phyloP scores from a whole-genome alignment of 2,329 filamentous ascomycete genomes.

The Trichophyton benhamiae region DNA sequence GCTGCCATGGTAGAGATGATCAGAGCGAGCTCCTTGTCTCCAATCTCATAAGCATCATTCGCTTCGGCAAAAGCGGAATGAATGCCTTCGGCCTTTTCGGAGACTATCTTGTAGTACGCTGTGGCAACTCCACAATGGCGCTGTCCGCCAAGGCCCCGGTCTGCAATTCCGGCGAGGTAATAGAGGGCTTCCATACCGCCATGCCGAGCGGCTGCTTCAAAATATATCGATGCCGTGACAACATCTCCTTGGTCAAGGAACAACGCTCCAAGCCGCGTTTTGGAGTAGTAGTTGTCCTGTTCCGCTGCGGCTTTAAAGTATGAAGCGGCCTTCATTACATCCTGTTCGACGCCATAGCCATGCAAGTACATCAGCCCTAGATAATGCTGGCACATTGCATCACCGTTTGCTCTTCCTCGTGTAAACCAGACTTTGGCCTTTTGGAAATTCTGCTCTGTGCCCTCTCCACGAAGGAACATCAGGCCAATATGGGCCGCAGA shows the following conservation, averaged over 20 bases:
- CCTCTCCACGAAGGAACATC: constrained; percentile 83
- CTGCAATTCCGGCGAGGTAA: constrained; percentile 77
- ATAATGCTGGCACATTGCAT: constrained; percentile 73
- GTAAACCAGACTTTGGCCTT: constrained; percentile 73
- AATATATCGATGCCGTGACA: constrained; percentile 68
- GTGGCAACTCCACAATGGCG: constrained; percentile 65
- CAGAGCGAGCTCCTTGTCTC: constrained; percentile 67
- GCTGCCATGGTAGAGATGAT: constrained; percentile 76
- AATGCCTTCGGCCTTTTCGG: constrained; percentile 58
- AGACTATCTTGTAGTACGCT: constrained; percentile 69
- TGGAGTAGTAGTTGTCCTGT: constrained; percentile 65
- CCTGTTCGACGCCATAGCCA: constrained; percentile 59
- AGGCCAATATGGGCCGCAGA: constrained; percentile 77
- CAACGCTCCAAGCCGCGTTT: constrained; percentile 69
- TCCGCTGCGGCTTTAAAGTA: constrained; percentile 69
- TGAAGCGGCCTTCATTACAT: constrained; percentile 59
- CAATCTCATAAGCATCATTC: constrained; percentile 66
- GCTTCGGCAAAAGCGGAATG: constrained; percentile 73
- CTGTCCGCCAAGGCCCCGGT: constrained; percentile 68
- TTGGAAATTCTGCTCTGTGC: constrained; percentile 63
- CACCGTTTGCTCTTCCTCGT: constrained; percentile 60
- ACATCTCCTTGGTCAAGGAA: constrained; percentile 83
- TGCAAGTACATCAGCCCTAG: constrained; percentile 73
- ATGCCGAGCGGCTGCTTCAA: constrained; percentile 72
- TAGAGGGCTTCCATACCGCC: constrained; percentile 82